These are phyloP conservation scores for Rhizomucor pusillus DNA, from an alignment of 371 early-diverging fungal species.

Conservation along the genomic window DNA sequence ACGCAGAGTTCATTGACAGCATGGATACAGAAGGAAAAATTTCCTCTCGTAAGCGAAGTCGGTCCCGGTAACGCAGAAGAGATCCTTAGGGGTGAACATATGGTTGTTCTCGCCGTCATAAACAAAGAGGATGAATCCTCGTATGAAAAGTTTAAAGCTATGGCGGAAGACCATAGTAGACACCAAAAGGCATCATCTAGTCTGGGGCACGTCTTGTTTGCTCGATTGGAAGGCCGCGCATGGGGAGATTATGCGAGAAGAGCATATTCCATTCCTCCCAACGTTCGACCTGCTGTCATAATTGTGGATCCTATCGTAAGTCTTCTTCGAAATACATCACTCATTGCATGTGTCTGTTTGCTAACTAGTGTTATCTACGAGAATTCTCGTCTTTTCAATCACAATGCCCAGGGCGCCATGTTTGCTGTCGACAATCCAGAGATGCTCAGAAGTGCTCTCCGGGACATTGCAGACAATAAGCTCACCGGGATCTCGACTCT, in stretches of 20 bases:
- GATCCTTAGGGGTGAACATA: slow-evolving; percentile 26
- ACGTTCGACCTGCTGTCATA: slow-evolving; percentile 17
- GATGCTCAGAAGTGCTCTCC: slow-evolving; percentile 8
- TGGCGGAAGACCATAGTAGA: slow-evolving; percentile 7
- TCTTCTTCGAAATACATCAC: not conserved
- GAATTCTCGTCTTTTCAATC: slow-evolving; percentile 13
- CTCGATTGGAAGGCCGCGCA: slow-evolving; percentile 13
- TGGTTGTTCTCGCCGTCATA: slow-evolving; percentile 29
- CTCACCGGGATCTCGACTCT: slow-evolving; percentile 19
- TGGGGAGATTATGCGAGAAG: slow-evolving; percentile 21
- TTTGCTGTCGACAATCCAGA: slow-evolving; percentile 17
- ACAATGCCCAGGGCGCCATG: slow-evolving; percentile 8
- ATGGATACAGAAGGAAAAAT: slow-evolving; percentile 42
- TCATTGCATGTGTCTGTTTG: not conserved
- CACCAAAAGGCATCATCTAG: slow-evolving; percentile 9
- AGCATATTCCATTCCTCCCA: slow-evolving; percentile 15
- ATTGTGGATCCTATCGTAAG: slow-evolving; percentile 25
- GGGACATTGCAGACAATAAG: slow-evolving; percentile 6
- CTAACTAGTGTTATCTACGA: slow-evolving; percentile 2
- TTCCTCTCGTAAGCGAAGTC: slow-evolving; percentile 34
- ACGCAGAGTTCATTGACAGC: slow-evolving; percentile 16
- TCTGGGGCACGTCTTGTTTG: slow-evolving; percentile 22
- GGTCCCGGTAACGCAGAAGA: slow-evolving; percentile 28
- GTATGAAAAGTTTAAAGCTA: slow-evolving; percentile 20
- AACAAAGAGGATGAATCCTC: slow-evolving; percentile 13